Percentiles rank a stretch among this genome's conserved stretches.
Conservation (phyloP, 192 early-diverging fungal genomes). For the Mortierella antarctica region DNA sequence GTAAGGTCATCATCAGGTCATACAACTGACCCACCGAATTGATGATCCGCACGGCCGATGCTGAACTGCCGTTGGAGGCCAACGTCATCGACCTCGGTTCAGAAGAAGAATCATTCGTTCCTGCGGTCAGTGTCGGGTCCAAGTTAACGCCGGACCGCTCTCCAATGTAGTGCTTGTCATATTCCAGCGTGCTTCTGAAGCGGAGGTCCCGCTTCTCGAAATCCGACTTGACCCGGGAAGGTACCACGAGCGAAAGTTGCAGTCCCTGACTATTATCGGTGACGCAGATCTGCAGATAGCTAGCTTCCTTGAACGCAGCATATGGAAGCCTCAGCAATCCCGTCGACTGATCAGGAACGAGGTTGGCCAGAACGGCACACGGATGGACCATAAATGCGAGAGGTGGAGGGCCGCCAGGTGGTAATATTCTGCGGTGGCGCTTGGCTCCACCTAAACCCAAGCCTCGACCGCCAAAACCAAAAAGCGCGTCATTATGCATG, state of each 20-base stretch:
- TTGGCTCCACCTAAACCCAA: conserved; percentile 21
- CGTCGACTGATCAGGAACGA: conserved; percentile 12
- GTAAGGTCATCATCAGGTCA: conserved; percentile 43
- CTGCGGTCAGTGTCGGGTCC: conserved; percentile 8
- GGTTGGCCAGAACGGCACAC: conserved; percentile 18
- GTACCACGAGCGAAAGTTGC: background rate
- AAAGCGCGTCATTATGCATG: no score
- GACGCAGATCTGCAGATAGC: conserved; percentile 33
- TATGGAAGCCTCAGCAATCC: conserved; percentile 19
- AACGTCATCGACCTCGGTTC: conserved; percentile 19
- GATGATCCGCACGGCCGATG: conserved; percentile 40
- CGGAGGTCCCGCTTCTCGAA: conserved; percentile 33
- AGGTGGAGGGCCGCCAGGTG: background rate
- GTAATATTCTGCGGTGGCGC: conserved; percentile 27
- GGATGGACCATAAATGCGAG: conserved; percentile 27
- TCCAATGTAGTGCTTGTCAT: conserved; percentile 29
- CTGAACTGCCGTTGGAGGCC: conserved; percentile 22
- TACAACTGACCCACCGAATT: conserved; percentile 46
- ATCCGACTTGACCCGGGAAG: background rate
- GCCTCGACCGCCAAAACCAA: background rate
- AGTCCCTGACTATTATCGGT: conserved; percentile 26
- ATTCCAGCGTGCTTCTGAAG: conserved; percentile 25
- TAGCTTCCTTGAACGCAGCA: conserved; percentile 9
- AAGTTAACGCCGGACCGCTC: conserved; percentile 25
- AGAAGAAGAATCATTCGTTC: background rate